phyloP scores from a whole-genome alignment of 352 stramenopile genomes.

The Pythium utonaiense region DNA sequence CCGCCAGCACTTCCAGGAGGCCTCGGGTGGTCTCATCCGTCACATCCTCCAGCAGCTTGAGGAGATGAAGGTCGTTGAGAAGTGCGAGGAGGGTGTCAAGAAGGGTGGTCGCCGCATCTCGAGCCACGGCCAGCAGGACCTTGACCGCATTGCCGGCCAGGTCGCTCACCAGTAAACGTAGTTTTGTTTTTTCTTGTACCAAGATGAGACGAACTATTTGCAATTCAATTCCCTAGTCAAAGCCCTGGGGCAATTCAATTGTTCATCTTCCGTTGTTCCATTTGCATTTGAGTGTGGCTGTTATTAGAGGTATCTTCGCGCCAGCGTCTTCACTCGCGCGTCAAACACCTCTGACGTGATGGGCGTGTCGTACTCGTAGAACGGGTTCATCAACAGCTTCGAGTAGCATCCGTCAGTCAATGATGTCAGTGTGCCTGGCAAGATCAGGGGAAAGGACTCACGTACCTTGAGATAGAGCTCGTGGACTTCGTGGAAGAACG shows the following conservation, averaged over 20 bases:
- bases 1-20: constrained; percentile 96
- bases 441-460: too few species aligned
- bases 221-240: constrained; percentile 26
- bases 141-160: constrained; percentile 98
- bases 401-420: too few species aligned
- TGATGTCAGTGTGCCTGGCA: too few species aligned
- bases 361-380: constrained; percentile 94
- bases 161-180: constrained; percentile 83
- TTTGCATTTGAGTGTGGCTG: too few species aligned
- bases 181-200: constrained; percentile 25
- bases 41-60: constrained; percentile 97
- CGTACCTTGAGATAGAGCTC: constrained; percentile 98
- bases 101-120: constrained; percentile 95
- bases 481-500: constrained; percentile 97
- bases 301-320: constrained; percentile 87
- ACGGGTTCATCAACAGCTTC: constrained; percentile 96
- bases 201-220: constrained; percentile 33
- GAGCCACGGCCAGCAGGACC: constrained; percentile 97
- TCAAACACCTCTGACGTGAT: constrained; percentile 94
- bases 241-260: constrained; percentile 1
- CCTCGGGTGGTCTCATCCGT: constrained; percentile 95
- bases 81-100: constrained; percentile 87
- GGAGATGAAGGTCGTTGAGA: constrained; percentile 98
- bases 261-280: neutral
- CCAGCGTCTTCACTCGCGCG: constrained; percentile 85